Conservation (phyloP, 2,329 filamentous ascomycete genomes). For the Penicillium sp. region DNA sequence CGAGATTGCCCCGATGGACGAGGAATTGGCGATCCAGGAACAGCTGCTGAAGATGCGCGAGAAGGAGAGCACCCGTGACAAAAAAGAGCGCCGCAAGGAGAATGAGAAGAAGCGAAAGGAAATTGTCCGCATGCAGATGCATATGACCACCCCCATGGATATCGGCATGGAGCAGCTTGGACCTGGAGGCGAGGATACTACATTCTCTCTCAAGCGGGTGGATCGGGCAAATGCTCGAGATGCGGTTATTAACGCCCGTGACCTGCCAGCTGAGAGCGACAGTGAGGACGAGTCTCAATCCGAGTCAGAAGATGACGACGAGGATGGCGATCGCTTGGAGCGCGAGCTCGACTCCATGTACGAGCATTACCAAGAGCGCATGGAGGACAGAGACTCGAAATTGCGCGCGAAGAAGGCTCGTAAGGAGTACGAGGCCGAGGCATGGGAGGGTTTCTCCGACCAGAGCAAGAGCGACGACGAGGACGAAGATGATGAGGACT, state of each 20-base stretch:
- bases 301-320: conserved; percentile 62
- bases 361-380: conserved; percentile 74
- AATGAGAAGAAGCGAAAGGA: conserved; percentile 95
- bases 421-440: conserved; percentile 74
- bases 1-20: conserved; percentile 84
- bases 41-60: conserved; percentile 80
- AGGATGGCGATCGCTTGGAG: conserved; percentile 77
- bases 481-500: conserved; percentile 56
- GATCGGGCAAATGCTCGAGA: conserved; percentile 69
- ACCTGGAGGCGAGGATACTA: conserved; percentile 70
- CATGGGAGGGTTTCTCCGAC: conserved; percentile 84
- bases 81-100: conserved; percentile 76
- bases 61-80: conserved; percentile 68
- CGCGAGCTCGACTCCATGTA: conserved; percentile 84
- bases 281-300: conserved; percentile 57
- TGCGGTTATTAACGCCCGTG: conserved; percentile 70
- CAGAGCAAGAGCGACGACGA: conserved; percentile 57
- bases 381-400: conserved; percentile 76
- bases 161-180: conserved; percentile 87
- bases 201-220: conserved; percentile 79
- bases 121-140: conserved; percentile 91
- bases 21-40: conserved; percentile 84
- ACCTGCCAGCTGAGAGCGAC: conserved; percentile 60
- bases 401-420: conserved; percentile 84
- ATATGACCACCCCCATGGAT: conserved; percentile 94